A percentile compares a stretch with the other conserved stretches of the same genome.
These are phyloP conservation scores for Fusarium duplospermum DNA, from an alignment of 2,329 filamentous ascomycete genomes.

Conservation along the genomic window DNA sequence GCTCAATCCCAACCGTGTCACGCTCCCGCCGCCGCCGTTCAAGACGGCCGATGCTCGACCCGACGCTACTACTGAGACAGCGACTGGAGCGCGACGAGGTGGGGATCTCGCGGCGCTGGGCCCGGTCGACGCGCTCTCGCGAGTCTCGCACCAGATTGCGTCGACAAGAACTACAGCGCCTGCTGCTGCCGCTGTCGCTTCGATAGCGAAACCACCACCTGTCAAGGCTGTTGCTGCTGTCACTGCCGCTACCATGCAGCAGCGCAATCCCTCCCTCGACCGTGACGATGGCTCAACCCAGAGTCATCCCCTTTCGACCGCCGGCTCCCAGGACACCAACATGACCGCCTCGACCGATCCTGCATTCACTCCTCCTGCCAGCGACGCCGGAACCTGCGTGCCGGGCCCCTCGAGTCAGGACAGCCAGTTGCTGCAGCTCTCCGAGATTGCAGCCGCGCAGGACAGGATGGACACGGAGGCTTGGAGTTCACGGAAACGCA, in stretches of 20 bases:
- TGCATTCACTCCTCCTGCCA: slow-evolving; percentile 42
- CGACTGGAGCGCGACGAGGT: slow-evolving; percentile 38
- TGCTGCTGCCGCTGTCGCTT: slow-evolving; percentile 22
- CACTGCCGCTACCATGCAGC: slow-evolving; percentile 26
- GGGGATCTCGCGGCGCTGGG: slow-evolving; percentile 43
- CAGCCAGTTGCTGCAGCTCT: slow-evolving; percentile 68
- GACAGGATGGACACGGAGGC: slow-evolving; percentile 57
- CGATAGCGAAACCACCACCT: slow-evolving; percentile 21
- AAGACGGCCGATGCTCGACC: slow-evolving; percentile 20
- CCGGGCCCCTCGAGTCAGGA: slow-evolving; percentile 57
- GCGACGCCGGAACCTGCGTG: slow-evolving; percentile 37
- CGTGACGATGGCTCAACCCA: slow-evolving; percentile 42
- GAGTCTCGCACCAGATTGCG: slow-evolving; percentile 37
- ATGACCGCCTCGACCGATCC: slow-evolving; percentile 41
- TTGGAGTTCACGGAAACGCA: slow-evolving; percentile 73
- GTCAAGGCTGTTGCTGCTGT: slow-evolving; percentile 24
- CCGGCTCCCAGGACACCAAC: slow-evolving; percentile 41
- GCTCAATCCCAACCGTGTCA: slow-evolving; percentile 34
- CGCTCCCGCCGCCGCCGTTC: slow-evolving; percentile 32
- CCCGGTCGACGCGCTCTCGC: slow-evolving; percentile 41
- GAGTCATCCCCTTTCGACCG: slow-evolving; percentile 40
- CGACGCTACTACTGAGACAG: slow-evolving; percentile 27
- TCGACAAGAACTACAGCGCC: slow-evolving; percentile 29
- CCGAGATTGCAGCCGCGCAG: slow-evolving; percentile 66
- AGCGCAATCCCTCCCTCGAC: slow-evolving; percentile 32